phyloP scores from a whole-genome alignment of 257 asterid genomes.

The Rehmannia glutinosa region DNA sequence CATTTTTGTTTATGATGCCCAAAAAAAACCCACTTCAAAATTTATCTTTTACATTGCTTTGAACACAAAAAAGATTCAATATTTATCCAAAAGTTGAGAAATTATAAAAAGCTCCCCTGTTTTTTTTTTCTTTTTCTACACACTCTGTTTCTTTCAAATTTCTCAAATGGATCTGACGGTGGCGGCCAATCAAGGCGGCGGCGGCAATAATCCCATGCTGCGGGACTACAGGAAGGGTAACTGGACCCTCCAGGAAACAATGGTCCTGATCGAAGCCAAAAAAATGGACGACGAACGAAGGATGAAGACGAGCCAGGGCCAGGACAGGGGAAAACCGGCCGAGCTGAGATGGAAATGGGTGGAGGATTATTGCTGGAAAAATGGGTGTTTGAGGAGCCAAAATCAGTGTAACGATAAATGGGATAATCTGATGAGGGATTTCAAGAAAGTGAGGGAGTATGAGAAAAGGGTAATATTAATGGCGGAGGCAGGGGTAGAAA shows the following conservation, averaged over 20 bases:
- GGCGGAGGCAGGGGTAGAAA: conserved; percentile 11
- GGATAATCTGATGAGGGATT: conserved; percentile 95
- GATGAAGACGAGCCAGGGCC: conserved; percentile 45
- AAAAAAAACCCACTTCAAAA: no score
- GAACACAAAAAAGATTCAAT: no score
- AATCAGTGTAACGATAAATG: conserved; percentile 94
- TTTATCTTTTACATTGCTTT: conserved; percentile 8
- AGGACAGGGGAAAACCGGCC: conserved; percentile 62
- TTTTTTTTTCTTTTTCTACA: background rate
- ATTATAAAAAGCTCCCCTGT: background rate
- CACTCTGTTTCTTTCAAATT: background rate
- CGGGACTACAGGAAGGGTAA: conserved; percentile 92
- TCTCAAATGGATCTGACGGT: conserved; percentile 43
- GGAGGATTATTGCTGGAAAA: conserved; percentile 86
- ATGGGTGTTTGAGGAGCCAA: conserved; percentile 79
- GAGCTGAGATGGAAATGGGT: conserved; percentile 98
- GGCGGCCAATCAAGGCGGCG: conserved; percentile 34
- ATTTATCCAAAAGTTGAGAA: no score
- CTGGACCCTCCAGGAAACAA: conserved; percentile 86
- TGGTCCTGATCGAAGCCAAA: conserved; percentile 84
- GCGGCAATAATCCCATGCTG: conserved; percentile 3
- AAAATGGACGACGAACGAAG: conserved; percentile 85
- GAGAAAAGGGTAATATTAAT: conserved; percentile 29
- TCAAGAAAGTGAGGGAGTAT: conserved; percentile 79
- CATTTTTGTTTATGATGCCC: no score